Percentiles rank a stretch among this genome's conserved stretches.
Evolutionary conservation across 1,284 basidiomycete genomes (phyloP).

Genomic region (Ustanciosporium gigantosporum): DNA sequence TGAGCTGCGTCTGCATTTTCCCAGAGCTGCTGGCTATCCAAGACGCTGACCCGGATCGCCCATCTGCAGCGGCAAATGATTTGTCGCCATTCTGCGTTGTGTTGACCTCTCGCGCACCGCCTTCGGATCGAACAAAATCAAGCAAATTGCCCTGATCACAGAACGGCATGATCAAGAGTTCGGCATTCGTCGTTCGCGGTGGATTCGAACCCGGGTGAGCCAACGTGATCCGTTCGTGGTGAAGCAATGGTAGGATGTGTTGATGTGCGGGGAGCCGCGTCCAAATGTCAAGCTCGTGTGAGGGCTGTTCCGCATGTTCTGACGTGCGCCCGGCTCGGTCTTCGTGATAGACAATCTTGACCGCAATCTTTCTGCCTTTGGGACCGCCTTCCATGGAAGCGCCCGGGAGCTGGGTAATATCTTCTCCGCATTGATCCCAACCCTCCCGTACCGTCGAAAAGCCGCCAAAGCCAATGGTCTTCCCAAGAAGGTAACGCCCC

Average conservation of each 20-base stretch:
- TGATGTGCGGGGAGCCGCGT: slow-evolving; percentile 37
- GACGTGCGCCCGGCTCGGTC: neutral
- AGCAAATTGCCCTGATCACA: slow-evolving; percentile 48
- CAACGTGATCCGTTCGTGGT: slow-evolving; percentile 36
- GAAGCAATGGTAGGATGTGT: slow-evolving; percentile 46
- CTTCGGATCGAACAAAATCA: slow-evolving; percentile 46
- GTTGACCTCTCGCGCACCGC: slow-evolving; percentile 9
- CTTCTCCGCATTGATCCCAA: slow-evolving; percentile 37
- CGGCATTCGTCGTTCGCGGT: slow-evolving; percentile 2
- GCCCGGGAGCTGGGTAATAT: slow-evolving; percentile 12
- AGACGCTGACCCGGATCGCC: slow-evolving; percentile 18
- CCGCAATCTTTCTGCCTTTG: slow-evolving; percentile 32
- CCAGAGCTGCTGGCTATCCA: slow-evolving; percentile 22
- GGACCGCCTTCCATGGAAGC: slow-evolving; percentile 20
- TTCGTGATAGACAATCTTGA: slow-evolving; percentile 47
- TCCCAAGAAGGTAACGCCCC: slow-evolving; percentile 72
- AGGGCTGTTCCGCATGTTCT: slow-evolving; percentile 3
- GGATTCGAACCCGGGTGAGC: slow-evolving; percentile 1
- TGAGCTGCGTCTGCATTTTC: slow-evolving; percentile 9
- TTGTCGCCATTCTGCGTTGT: slow-evolving; percentile 5
- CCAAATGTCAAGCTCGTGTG: slow-evolving; percentile 49
- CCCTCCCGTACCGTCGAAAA: slow-evolving; percentile 82
- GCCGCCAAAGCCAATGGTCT: slow-evolving; percentile 78
- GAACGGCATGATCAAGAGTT: slow-evolving; percentile 52
- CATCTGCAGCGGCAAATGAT: slow-evolving; percentile 9